A percentile compares a stretch with the other conserved stretches of the same genome.
Conservation (phyloP, 2,329 filamentous ascomycete species). For the Apiospora saccharicola region DNA sequence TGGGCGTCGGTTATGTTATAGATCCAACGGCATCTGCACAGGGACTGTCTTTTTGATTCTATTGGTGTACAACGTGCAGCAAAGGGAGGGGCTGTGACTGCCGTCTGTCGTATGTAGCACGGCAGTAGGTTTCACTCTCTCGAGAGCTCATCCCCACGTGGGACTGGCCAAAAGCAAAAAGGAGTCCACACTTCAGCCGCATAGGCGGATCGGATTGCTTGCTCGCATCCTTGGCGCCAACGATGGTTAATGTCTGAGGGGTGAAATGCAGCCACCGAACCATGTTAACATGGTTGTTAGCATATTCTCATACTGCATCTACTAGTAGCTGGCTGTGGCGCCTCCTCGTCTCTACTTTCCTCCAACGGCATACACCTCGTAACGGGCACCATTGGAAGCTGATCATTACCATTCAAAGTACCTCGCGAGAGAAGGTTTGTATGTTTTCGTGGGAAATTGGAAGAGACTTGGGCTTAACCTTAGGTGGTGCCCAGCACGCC, state of each 20-base stretch:
- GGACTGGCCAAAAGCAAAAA: slow-evolving; percentile 4
- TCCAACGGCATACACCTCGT: not conserved
- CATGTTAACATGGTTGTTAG: slow-evolving; percentile 13
- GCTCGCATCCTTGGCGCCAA: slow-evolving; percentile 13
- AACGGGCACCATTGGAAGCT: not conserved
- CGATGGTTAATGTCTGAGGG: not conserved
- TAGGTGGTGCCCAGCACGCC: not conserved
- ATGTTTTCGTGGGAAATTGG: not conserved
- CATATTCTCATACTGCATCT: not conserved
- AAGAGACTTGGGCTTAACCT: not conserved
- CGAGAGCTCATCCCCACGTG: not conserved
- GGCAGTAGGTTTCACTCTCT: not conserved
- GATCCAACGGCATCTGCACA: not conserved
- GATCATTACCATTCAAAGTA: not conserved
- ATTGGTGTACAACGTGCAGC: not conserved
- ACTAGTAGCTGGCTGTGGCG: not conserved
- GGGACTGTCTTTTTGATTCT: too few species aligned
- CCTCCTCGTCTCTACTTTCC: not conserved
- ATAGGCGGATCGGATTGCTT: slow-evolving; percentile 13
- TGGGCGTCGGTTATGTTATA: too few species aligned
- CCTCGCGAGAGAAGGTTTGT: not conserved
- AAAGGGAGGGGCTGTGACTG: not conserved
- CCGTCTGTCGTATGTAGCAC: not conserved
- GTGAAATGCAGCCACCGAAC: slow-evolving; percentile 2
- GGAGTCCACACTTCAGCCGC: slow-evolving; percentile 13